Evolutionary conservation across 768 basidiomycete genomes (phyloP), one percentile per base, ranked within the genome.

Genomic region (Hygrophoropsis aurantiaca): DNA sequence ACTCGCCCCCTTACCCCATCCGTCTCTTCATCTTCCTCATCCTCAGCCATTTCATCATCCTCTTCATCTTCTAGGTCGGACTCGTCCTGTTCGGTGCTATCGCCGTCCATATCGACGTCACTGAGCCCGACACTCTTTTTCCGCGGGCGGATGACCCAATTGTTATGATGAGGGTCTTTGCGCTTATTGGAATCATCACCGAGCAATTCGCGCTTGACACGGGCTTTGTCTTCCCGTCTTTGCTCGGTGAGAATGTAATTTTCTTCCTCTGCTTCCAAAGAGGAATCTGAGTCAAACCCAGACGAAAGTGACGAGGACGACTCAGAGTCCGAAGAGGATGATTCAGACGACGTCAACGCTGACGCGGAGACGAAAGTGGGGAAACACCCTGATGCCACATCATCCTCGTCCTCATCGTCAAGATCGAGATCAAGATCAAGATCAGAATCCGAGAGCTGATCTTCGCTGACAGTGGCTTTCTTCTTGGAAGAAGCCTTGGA

Each of bases 331-430:
- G 77, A 74, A 7, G 71, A 66, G 16, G 72, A 69, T 11, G 77
- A 76, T 9, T 50, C 43, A 11, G 66, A 69, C 6, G 75, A 75
- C 7, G 80, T 76, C 33, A 80, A 56, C 2, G 70, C 80, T 24
- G 82, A 81, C 18, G 85, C 85, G 23, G 82, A 79, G 21, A 87
- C 71, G 60, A 87, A 86, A 19, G 83, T 87, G 11, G 85, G 85
- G 61, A 84, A 82, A 40, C 66, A 70, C 37, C 56, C 64, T 4
- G 70, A 70, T 10, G 60, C 66, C 15, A 44, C 55, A 44, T 69
- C 69, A 37, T 66, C 64, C 46, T 67, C 58, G 46, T 66, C 62
- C 27, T 59, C 58, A 11, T 53, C 60, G 27, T 64, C 59, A 45
- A 62, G 57, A 50, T 62, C 55, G 27, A 56, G 61, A 40, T 74